Conservation (phyloP, 768 basidiomycete species). For the Tylopilus sp. region DNA sequence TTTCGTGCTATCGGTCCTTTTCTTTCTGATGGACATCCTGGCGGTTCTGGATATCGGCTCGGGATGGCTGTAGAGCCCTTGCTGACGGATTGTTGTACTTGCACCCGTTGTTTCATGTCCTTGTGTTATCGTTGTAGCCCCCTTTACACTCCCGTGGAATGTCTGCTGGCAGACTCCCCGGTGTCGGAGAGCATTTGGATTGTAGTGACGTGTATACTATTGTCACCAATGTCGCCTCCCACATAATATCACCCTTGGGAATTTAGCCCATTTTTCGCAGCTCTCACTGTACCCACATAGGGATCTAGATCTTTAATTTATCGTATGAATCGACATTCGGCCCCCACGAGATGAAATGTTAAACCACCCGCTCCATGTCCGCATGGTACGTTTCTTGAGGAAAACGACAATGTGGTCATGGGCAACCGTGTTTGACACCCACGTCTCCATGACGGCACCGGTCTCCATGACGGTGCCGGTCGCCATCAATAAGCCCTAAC, state of each 20-base stretch:
- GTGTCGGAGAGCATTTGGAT: background rate
- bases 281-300: too few species aligned
- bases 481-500: too few species aligned
- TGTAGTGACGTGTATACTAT: background rate
- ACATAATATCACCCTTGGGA: background rate
- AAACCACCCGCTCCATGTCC: too few species aligned
- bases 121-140: background rate
- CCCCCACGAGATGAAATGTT: too few species aligned
- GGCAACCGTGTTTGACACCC: too few species aligned
- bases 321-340: too few species aligned
- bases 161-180: slow-evolving; percentile 7
- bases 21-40: background rate
- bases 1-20: background rate
- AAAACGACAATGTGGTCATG: too few species aligned
- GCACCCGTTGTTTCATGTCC: background rate
- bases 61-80: background rate
- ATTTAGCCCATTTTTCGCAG: too few species aligned
- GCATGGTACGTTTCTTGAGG: too few species aligned
- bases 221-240: background rate
- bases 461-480: too few species aligned
- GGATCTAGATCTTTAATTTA: too few species aligned
- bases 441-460: too few species aligned
- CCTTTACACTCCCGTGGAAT: background rate
- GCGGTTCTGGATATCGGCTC: background rate
- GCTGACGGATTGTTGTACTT: background rate